Percentiles rank a stretch among this genome's conserved stretches.
Conservation (phyloP, 805 yeast species). For the Yarrowia sp. region DNA sequence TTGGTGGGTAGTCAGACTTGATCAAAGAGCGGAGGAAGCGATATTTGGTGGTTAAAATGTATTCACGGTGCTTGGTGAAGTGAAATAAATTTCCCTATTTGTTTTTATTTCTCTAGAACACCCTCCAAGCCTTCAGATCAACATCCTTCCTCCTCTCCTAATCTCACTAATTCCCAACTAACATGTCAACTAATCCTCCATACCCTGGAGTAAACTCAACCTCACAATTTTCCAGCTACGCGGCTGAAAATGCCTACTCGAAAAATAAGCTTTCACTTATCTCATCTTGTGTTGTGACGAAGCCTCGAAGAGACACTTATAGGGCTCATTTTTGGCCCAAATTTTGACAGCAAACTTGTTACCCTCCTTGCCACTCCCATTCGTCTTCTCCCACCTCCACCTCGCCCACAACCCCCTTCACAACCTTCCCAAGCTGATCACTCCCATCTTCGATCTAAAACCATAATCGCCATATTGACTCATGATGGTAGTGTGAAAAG, state of each 20-base stretch:
- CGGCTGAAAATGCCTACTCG: conserved; percentile 10
- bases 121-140: no score
- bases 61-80: no score
- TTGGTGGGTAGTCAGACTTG: no score
- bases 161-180: neutral
- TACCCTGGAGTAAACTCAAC: no score
- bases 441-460: neutral
- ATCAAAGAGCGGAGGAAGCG: neutral
- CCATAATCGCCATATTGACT: conserved; percentile 5
- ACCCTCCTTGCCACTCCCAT: no score
- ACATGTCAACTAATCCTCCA: no score
- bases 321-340: no score
- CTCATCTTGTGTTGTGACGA: neutral
- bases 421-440: neutral
- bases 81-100: no score
- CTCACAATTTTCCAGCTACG: neutral
- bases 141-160: no score
- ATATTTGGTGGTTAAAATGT: neutral
- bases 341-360: no score
- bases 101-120: no score
- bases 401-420: neutral
- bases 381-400: neutral
- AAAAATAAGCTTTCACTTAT: conserved; percentile 1
- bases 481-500: neutral
- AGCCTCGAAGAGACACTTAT: no score